phyloP scores from a whole-genome alignment of 805 yeast species.

The Starmerella scarabaei region DNA sequence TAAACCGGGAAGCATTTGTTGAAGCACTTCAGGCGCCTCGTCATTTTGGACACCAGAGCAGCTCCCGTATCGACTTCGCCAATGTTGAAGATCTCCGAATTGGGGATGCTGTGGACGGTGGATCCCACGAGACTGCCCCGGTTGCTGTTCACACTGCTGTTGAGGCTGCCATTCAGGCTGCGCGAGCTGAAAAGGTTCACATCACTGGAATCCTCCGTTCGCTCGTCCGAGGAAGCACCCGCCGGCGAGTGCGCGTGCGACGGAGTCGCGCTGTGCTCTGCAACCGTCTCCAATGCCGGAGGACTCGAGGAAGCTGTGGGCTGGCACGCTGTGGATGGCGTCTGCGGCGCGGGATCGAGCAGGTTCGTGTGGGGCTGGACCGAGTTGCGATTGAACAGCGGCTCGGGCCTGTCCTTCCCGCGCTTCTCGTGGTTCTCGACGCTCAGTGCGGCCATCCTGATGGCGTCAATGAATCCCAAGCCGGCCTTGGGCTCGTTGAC shows the following conservation, averaged over 20 bases:
- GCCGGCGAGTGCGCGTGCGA: background rate
- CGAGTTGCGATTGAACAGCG: background rate
- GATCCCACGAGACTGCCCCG: background rate
- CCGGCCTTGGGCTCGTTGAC: background rate
- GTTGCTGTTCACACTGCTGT: background rate
- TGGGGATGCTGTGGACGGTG: background rate
- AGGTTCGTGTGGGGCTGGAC: background rate
- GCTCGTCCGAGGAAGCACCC: background rate
- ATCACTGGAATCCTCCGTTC: background rate
- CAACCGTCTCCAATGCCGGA: background rate
- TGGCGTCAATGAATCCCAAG: constrained; percentile 14
- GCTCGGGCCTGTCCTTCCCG: background rate
- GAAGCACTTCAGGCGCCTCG: constrained; percentile 32
- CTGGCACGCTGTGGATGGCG: too few relatives aligned
- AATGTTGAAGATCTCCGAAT: too few relatives aligned
- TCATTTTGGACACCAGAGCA: background rate
- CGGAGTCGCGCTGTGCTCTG: background rate
- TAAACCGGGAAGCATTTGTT: constrained; percentile 75
- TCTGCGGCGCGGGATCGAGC: too few relatives aligned
- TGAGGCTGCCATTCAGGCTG: background rate
- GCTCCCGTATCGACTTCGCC: too few relatives aligned
- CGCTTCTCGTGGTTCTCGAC: background rate
- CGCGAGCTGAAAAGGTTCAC: background rate
- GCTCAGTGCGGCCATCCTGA: constrained; percentile 7
- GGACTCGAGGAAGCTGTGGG: background rate